Base-by-base conservation (phyloP, 106 monocot genomes). In the Dendrobium officinale region DNA sequence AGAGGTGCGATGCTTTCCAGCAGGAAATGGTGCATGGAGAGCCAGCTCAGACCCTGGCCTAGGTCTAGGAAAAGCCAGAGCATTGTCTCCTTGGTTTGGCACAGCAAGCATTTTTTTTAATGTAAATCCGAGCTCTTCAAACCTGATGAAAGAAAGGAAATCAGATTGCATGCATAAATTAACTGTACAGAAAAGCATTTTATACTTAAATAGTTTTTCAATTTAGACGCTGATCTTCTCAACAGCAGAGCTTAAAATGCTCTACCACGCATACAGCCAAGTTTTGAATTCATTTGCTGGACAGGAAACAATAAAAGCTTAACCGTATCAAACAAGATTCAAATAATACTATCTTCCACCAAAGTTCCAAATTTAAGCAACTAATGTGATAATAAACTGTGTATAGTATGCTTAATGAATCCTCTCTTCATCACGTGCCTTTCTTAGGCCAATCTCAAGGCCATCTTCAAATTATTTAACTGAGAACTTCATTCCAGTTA, bases 1-100 rank as follows among this genome's bases (percentile, higher is more conserved):
- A 24, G 99, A 99, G 43, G 93, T 91, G 29, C 99, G 84, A 40
- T 87, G 87, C 37, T 76, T 76, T 17, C 76, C 76, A 6, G 48
- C 10, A 27, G 49, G 49, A 27, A 37, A 37, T 5, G 17, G 76
- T 1, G 41, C 76, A 6, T 48, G 76, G 49, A 76, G 15, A 5
- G 27, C 45, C 27, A 76, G 49, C 24, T 76, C 48, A 27, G 48
- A 76, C 4, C 76, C 76, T 13, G 27, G 76, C 45, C 76, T 47
- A 11, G 76, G 26, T 51, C 76, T 42, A 4, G 76, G 76, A 24
- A 51, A 10, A 18, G 45, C 9, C 22, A 76, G 76, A 7, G 49
- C 76, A 76, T 76, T 49, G 45, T 76, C 76, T 49, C 76, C 74
- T 19, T 74, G 74, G 74, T 74, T 49, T 49, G 76, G 76, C 48